Percentiles rank a stretch among this genome's conserved stretches.
phyloP scores from a whole-genome alignment of 1,284 basidiomycete species.

The Coniferiporia sulphurascens region DNA sequence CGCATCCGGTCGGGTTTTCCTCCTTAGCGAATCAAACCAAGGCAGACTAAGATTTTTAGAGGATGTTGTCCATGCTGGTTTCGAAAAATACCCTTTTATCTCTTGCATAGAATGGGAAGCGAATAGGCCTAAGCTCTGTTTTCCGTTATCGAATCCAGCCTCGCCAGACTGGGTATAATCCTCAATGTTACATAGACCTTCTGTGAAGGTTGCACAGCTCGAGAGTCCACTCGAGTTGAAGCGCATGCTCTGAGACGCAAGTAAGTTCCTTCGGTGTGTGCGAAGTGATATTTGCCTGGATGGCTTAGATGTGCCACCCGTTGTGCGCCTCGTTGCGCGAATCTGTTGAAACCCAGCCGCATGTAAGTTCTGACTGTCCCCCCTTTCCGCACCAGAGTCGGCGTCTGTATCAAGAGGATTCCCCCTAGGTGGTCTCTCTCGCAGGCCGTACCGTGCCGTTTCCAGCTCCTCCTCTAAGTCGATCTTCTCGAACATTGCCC shows the following conservation, averaged over 20 bases:
- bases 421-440: constrained; percentile 10
- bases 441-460: constrained; percentile 1
- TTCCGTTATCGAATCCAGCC: not conserved
- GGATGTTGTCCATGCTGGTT: not conserved
- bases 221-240: constrained; percentile 11
- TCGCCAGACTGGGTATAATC: constrained; percentile 7
- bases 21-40: constrained; percentile 4
- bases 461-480: constrained; percentile 13
- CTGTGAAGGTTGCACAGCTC: constrained; percentile 15
- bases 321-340: not conserved
- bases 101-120: constrained; percentile 2
- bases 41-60: not conserved
- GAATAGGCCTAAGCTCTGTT: not conserved
- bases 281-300: constrained; percentile 4
- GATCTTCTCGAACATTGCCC: constrained; percentile 8
- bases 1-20: not conserved
- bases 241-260: constrained; percentile 2
- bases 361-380: not conserved
- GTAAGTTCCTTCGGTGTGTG: constrained; percentile 4
- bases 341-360: not conserved
- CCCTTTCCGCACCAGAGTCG: not conserved
- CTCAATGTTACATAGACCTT: constrained; percentile 13
- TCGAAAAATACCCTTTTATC: not conserved
- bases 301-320: not conserved
- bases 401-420: not conserved